Evolutionary conservation across 2,329 filamentous ascomycete species (phyloP), one percentile per base, ranked within the genome.

Genomic region (Beauveria varroae): DNA sequence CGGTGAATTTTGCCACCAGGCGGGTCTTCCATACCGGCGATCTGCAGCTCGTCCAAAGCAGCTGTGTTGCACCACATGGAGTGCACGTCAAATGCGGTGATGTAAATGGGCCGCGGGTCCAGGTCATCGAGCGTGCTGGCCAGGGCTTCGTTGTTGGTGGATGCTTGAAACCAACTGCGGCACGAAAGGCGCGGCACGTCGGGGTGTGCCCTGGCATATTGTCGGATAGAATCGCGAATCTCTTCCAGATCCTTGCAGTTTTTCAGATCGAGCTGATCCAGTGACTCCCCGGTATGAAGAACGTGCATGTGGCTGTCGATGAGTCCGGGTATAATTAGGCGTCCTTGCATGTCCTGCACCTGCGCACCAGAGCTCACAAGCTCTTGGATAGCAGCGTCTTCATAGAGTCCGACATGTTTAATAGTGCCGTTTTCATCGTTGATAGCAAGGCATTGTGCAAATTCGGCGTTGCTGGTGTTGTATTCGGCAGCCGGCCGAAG

Each of bases 271-370:
- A 77, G 67, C 63, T 77, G 75, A 34, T 69, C 67, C 1, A 78
- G 69, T 1, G 74, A 72, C 53, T 75, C 74, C 0, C 76, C 76
- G 7, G 78, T 70, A 14, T 76, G 67, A 1, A 79, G 66, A 16
- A 79, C 71, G 64, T 79, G 77, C 70, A 76, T 76, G 57, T 79
- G 76, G 2, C 73, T 74, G 64, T 79, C 76, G 24, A 78, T 74
- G 65, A 78, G 78, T 1, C 75, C 73, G 2, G 76, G 75, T 1
- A 78, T 65, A 4, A 67, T 26, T 6, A 63, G 26, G 8, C 61
- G 56, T 10, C 47, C 53, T 14, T 55, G 28, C 63, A 64, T 61
- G 57, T 63, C 61, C 3, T 58, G 40, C n/a, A 60, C 24, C 40
- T 51, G 12, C 12, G 63, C 61, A 7, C 61, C 61, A 3, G 57